Evolutionary conservation across 805 yeast species (phyloP).

Genomic region (Ogataea ramenticola): DNA sequence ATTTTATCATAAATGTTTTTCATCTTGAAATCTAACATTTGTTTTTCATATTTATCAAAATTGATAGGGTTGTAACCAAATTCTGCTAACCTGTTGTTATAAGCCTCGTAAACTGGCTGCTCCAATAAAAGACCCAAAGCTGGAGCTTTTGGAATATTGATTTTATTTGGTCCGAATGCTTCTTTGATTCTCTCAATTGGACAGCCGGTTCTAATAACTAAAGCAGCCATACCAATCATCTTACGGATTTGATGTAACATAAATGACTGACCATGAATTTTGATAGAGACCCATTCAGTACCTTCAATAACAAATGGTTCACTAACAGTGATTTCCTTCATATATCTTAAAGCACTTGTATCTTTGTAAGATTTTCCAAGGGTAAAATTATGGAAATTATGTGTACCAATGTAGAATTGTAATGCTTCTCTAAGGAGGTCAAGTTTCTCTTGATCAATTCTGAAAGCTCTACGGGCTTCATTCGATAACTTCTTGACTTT

Average conservation of each 20-base stretch:
- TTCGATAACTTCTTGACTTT: slow-evolving; percentile 59
- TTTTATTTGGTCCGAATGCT: slow-evolving; percentile 65
- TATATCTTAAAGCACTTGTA: slow-evolving; percentile 75
- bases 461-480: slow-evolving; percentile 56
- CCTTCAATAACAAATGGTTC: slow-evolving; percentile 90
- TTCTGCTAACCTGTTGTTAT: slow-evolving; percentile 61
- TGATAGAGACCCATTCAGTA: slow-evolving; percentile 93
- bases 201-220: slow-evolving; percentile 79
- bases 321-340: slow-evolving; percentile 71
- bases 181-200: slow-evolving; percentile 70
- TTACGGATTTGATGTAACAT: slow-evolving; percentile 98
- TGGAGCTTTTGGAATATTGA: slow-evolving; percentile 96
- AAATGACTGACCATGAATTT: slow-evolving; percentile 96
- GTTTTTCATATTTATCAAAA: slow-evolving; percentile 55
- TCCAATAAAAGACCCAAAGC: slow-evolving; percentile 88
- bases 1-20: slow-evolving; percentile 87
- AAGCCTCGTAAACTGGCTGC: slow-evolving; percentile 84
- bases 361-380: slow-evolving; percentile 63
- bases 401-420: slow-evolving; percentile 73
- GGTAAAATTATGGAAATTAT: slow-evolving; percentile 59
- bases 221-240: slow-evolving; percentile 93
- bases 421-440: slow-evolving; percentile 60
- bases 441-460: slow-evolving; percentile 58
- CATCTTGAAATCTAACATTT: slow-evolving; percentile 83
- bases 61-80: slow-evolving; percentile 74